Evolutionary conservation across 2,329 filamentous ascomycete genomes (phyloP), one percentile per base, ranked within the genome.

Genomic region (Nemania bipapillata): DNA sequence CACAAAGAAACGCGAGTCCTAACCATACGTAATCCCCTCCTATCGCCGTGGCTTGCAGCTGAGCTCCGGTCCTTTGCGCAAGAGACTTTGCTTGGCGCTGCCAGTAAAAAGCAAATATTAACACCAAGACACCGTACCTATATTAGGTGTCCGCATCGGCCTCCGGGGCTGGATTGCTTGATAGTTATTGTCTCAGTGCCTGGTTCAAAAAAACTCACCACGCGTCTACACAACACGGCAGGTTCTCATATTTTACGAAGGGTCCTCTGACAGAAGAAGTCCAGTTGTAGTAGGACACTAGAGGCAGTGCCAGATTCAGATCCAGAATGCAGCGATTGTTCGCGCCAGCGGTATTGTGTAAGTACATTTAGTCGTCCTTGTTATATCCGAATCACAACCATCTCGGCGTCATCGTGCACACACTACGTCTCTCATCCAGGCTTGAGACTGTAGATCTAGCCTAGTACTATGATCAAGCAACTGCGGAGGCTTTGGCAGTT

Each of bases 321-420:
- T 37, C 37, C 3, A 62, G 7, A 47, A 72, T 72, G 70, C 60
- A 66, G 28, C 30, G 22, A 63, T 20, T 63, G 28, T 37, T 66
- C 5, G 12, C 26, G 2, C 63, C 70, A 22, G 64, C 64, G 64
- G 70, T 52, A 40, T 63, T 71, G 57, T 67, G 70, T 71, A 65
- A 71, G 70, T 68, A 50, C 15, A 11, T 20, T 28, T 22, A 30
- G 22, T 8, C 20, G 11, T 32, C 55, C 30, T 12, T 45, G 22
- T 32, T 12, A 32, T 12, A 30, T 56, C 37, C n/a, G 35, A 42
- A 15, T 40, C 28, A 6, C 26, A 20, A 22, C 15, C 24, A 20
- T 12, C 15, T 20, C 30, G 12, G 30, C 45, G 26, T 30, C 9
- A 26, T 47, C 11, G 50, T 24, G 37, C 35, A 40, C 5, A 40